These are phyloP conservation scores for Aphanoascus verrucosus DNA, from an alignment of 2,329 filamentous ascomycete genomes.

Conservation along the genomic window DNA sequence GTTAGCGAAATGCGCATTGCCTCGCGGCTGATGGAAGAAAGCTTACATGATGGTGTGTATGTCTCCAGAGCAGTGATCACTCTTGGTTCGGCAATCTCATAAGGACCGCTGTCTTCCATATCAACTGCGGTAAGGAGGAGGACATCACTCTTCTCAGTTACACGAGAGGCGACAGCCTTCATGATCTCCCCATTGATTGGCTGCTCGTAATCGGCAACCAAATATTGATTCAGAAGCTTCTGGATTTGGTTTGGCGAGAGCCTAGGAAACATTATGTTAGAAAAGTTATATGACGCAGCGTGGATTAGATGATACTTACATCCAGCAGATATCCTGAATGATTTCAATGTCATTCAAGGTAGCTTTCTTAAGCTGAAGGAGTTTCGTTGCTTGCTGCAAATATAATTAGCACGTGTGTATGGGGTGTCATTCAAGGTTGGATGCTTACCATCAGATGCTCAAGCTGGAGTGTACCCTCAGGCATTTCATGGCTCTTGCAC, in stretches of 20 bases:
- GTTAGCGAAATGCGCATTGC: neutral
- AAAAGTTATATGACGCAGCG: neutral
- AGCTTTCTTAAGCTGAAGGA: constrained; percentile 96
- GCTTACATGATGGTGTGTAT: constrained; percentile 90
- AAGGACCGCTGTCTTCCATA: constrained; percentile 97
- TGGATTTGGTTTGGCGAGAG: constrained; percentile 98
- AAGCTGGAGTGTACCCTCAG: constrained; percentile 89
- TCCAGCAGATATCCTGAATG: constrained; percentile 99
- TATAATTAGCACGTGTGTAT: constrained; percentile 10
- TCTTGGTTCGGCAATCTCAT: constrained; percentile 94
- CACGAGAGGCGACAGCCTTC: constrained; percentile 94
- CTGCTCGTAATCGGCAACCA: constrained; percentile 97
- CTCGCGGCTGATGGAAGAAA: neutral
- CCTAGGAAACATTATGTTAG: constrained; percentile 39
- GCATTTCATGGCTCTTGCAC: constrained; percentile 99
- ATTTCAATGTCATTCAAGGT: constrained; percentile 99
- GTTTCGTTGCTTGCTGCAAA: constrained; percentile 82
- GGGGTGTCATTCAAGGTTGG: neutral
- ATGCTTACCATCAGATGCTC: constrained; percentile 84
- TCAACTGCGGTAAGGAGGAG: constrained; percentile 87
- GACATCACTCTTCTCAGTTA: constrained; percentile 97
- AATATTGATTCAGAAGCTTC: constrained; percentile 95
- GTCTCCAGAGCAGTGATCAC: constrained; percentile 95
- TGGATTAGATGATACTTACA: constrained; percentile 51
- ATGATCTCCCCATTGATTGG: constrained; percentile 99